Evolutionary conservation across 257 asterid genomes (phyloP).

Genomic region (Agastache rugosa): DNA sequence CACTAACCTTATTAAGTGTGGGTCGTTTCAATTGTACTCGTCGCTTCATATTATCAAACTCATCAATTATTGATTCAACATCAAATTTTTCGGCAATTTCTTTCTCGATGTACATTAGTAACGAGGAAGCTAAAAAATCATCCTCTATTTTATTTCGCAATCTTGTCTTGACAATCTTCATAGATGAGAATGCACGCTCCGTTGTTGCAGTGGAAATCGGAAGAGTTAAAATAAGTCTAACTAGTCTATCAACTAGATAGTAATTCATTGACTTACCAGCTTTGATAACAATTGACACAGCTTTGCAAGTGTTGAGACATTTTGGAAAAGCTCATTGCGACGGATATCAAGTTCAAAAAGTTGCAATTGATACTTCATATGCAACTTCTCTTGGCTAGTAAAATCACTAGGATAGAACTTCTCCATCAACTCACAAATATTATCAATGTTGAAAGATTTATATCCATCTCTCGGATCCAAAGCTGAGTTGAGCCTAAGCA

Average conservation of each 20-base stretch:
- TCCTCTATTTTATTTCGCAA: too few species aligned
- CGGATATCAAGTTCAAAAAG: conserved; percentile 7
- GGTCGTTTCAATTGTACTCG: background rate
- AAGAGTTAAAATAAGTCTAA: too few species aligned
- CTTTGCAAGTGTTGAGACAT: too few species aligned
- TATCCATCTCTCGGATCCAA: conserved; percentile 12
- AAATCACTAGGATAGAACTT: conserved; percentile 25
- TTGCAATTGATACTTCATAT: conserved; percentile 6
- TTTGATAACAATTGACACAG: too few species aligned
- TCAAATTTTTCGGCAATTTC: background rate
- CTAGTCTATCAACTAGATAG: too few species aligned
- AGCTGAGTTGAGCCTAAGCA: background rate
- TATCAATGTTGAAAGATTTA: background rate
- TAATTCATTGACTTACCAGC: too few species aligned
- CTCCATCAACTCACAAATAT: background rate
- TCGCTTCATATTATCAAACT: background rate
- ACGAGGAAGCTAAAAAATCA: background rate
- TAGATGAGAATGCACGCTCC: too few species aligned
- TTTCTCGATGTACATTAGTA: background rate
- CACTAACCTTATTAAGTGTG: background rate
- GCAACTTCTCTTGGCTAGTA: background rate
- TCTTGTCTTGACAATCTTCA: too few species aligned
- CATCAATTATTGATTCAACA: background rate
- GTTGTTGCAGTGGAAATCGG: too few species aligned
- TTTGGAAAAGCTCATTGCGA: background rate